A percentile compares a stretch with the other conserved stretches of the same genome.
phyloP scores from a whole-genome alignment of 2,329 filamentous ascomycete species.

The Colletotrichum plurivorum region DNA sequence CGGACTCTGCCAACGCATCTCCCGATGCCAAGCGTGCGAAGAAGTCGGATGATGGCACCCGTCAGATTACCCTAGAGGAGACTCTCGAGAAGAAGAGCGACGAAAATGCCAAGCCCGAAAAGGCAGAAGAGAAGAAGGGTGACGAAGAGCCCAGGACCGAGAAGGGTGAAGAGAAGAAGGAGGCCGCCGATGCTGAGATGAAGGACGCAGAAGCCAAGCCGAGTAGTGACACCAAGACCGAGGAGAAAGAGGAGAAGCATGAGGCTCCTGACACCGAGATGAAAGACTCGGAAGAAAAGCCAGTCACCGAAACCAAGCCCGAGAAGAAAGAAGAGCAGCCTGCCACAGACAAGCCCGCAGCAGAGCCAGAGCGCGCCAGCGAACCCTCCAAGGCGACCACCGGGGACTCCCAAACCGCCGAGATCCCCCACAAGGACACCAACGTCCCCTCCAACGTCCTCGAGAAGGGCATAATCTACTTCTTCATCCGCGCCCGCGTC shows the following conservation, averaged over 20 bases:
- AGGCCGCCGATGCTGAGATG: not conserved
- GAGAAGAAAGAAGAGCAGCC: not conserved
- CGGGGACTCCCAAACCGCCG: conserved; percentile 20
- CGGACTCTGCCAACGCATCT: not conserved
- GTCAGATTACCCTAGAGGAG: conserved; percentile 38
- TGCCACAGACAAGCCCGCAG: not conserved
- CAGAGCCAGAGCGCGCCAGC: not conserved
- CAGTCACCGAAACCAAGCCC: not conserved
- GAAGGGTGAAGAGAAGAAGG: not conserved
- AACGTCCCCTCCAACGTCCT: conserved; percentile 67
- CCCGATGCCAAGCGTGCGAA: conserved; percentile 38
- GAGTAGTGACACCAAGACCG: not conserved
- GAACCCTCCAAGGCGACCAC: not conserved
- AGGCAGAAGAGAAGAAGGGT: not conserved
- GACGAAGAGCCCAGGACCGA: not conserved
- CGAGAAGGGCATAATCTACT: conserved; percentile 92
- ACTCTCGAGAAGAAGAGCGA: conserved; percentile 23
- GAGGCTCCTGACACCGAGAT: conserved; percentile 14
- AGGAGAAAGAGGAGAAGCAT: not conserved
- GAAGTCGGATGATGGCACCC: conserved; percentile 22
- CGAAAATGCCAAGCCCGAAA: not conserved
- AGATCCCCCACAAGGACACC: conserved; percentile 28
- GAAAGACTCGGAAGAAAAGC: conserved; percentile 14
- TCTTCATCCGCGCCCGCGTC: conserved; percentile 87
- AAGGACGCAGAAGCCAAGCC: not conserved